Evolutionary conservation across 129 eudicot genomes (phyloP), one percentile per base, ranked within the genome.

Genomic region (Saposhnikovia divaricata): DNA sequence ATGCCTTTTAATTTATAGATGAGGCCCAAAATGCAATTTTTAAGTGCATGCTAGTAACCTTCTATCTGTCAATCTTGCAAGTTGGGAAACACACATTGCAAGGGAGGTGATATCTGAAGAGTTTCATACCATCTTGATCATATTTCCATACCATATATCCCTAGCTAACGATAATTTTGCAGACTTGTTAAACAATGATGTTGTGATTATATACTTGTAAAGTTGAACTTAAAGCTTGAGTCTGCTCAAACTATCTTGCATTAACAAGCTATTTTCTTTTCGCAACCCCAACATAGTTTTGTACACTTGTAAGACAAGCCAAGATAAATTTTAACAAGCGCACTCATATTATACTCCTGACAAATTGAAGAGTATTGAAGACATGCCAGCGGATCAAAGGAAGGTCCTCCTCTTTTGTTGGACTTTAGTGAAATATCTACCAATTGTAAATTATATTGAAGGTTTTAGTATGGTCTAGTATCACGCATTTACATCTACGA

Each of bases 391-490:
- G 1, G 87, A 91, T 75, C 96, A 89, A 73, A 84, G 79, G 65
- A 91, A 84, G 80, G 85, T 85, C 76, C 95, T 93, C 45, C 91
- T 93, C 47, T 89, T 89, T 83, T 93, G 91, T 55, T 93, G 98
- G 98, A 93, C 96, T 34, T 89, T 96, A 15, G 74, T 93, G 63
- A 93, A 89, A 78, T 87, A 89, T 82, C 82, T 93, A 69, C 98
- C 98, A 0, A 9, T 31, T 31, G 34, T 31, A 0, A 31, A 31
- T 31, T 31, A 31, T 31, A 31, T 31, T 31, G 97, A 93, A 25
- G 98, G 97, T 51, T 93, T 93, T 75, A 38, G 87, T 31, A 1
- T 38, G 98, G 98, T n/a, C 84, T 91, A 83, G 87, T 92, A 72
- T 93, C 98, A 77, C 86, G 85, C 78, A 85, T 93, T 38, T 82